These are phyloP conservation scores for Pythium brachiatum DNA, from an alignment of 352 stramenopile genomes.

Conservation along the genomic window DNA sequence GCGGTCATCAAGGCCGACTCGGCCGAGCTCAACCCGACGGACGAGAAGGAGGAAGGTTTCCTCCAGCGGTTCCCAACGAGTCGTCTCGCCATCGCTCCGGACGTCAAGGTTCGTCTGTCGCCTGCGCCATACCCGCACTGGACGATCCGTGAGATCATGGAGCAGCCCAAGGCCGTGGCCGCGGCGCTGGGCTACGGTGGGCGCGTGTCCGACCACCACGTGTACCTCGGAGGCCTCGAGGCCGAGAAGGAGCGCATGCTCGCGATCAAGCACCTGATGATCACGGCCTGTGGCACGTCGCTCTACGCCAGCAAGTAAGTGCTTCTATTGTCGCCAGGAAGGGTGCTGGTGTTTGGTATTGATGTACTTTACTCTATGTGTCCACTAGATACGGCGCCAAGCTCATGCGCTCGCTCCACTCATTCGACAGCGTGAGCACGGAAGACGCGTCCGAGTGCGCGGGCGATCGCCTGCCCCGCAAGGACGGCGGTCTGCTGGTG, in stretches of 20 bases:
- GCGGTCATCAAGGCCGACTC: slow-evolving; percentile 93
- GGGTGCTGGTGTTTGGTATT: too few relatives aligned
- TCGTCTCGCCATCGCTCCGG: slow-evolving; percentile 88
- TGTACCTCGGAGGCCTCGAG: slow-evolving; percentile 94
- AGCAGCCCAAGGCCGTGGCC: slow-evolving; percentile 96
- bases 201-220: slow-evolving; percentile 90
- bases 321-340: too few relatives aligned
- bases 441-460: slow-evolving; percentile 91
- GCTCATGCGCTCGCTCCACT: slow-evolving; percentile 96
- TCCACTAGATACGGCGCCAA: slow-evolving; percentile 76
- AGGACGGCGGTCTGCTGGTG: slow-evolving; percentile 91
- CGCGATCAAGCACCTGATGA: slow-evolving; percentile 93
- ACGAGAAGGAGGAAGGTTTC: slow-evolving; percentile 76
- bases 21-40: slow-evolving; percentile 88
- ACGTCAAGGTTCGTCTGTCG: slow-evolving; percentile 94
- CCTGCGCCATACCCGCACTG: slow-evolving; percentile 95
- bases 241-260: slow-evolving; percentile 88
- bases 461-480: slow-evolving; percentile 88
- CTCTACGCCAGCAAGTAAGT: slow-evolving; percentile 93
- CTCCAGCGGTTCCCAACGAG: slow-evolving; percentile 85
- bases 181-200: slow-evolving; percentile 93
- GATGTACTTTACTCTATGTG: not conserved
- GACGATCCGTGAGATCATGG: slow-evolving; percentile 95
- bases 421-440: slow-evolving; percentile 91
- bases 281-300: slow-evolving; percentile 94